Evolutionary conservation across 2,329 filamentous ascomycete genomes (phyloP), one percentile per base, ranked within the genome.

Genomic region (Thielaviopsis punctulata): DNA sequence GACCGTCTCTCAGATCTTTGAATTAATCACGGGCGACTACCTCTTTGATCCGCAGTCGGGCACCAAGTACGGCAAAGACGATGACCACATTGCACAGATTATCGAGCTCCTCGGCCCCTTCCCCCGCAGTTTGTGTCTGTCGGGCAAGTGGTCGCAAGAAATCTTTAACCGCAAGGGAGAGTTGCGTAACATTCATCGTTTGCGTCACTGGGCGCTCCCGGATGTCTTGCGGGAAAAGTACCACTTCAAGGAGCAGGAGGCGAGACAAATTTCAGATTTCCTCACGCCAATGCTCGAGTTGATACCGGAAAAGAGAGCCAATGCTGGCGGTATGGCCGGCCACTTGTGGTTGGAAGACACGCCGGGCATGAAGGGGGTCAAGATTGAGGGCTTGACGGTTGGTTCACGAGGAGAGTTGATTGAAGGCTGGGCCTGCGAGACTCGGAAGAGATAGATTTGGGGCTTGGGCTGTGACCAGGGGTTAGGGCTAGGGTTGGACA

Each of bases 91-190:
- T 59, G 92, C 92, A 9, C 92, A 98, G 65, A 96, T 98, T 61
- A 96, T 98, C 64, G 92, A 98, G 67, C 76, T 98, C 4, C 79
- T 98, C 18, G 92, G 92, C 8, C 82, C 84, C 1, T 96, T 96
- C 64, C 90, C 92, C 51, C 93, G 94, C 65, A 85, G 86, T 4
- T 76, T 96, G 48, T 95, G 87, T 66, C 76, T 95, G 52, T 84
- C 85, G 1, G 92, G 92, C 49, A 95, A 95, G 68, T 96, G 92
- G 92, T 89, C 84, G 13, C 90, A 95, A 66, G 92, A 96, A 65
- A 98, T 98, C 57, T 98, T 98, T 73, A 96, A 95, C 65, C 81
- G 92, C 59, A 94, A 95, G 67, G 92, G 92, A 60, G 92, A 98
- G 65, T 77, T 98, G 36, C 86, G 92, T 54, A 96, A 98, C 69